These are phyloP conservation scores for Colletotrichum australisinense DNA, from an alignment of 2,329 filamentous ascomycete species.

Conservation along the genomic window DNA sequence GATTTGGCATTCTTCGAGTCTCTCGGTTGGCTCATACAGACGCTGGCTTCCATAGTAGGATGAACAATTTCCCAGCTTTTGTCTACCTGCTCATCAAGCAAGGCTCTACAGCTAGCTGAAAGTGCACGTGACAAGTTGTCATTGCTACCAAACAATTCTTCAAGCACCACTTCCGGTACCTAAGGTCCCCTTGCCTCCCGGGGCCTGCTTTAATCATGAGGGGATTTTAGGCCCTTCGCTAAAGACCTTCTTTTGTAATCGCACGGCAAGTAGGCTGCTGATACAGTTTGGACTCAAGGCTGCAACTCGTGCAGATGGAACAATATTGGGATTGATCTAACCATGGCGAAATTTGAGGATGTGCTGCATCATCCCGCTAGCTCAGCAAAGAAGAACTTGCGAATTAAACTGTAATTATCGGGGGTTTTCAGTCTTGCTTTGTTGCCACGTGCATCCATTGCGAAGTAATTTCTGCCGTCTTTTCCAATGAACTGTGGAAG, in stretches of 20 bases:
- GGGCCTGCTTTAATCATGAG: neutral
- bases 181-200: neutral
- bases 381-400: neutral
- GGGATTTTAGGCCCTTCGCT: neutral
- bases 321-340: neutral
- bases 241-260: neutral
- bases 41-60: neutral
- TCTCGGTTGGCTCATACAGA: neutral
- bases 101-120: neutral
- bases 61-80: neutral
- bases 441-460: neutral
- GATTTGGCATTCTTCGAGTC: neutral
- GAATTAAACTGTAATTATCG: neutral
- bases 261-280: neutral
- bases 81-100: neutral
- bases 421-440: neutral
- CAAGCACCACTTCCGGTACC: neutral
- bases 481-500: neutral
- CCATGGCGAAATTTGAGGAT: neutral
- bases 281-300: neutral
- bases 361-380: neutral
- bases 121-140: neutral
- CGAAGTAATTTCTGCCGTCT: neutral
- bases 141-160: neutral
- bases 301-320: neutral